These are phyloP conservation scores for Lolium multiflorum DNA, from an alignment of 176 grass and related monocot species.

Conservation along the genomic window DNA sequence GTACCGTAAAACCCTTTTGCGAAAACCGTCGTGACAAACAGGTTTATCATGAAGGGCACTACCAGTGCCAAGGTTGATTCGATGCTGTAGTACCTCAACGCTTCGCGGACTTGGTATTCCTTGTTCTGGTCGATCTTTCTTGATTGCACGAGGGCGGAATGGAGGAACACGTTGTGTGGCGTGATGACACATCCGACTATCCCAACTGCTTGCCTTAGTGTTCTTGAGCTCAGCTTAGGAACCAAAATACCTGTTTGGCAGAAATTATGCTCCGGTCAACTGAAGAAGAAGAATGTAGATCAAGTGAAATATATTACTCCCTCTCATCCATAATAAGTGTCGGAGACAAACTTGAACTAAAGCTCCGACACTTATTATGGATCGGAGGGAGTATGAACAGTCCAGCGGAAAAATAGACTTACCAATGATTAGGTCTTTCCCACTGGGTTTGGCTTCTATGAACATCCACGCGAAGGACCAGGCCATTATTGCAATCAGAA, in stretches of 20 bases:
- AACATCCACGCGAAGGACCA: constrained; percentile 92
- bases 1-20: constrained; percentile 88
- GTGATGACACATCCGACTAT: constrained; percentile 92
- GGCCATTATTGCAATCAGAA: constrained; percentile 88
- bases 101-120: constrained; percentile 73
- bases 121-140: constrained; percentile 80
- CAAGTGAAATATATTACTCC: neutral
- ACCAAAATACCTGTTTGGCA: constrained; percentile 58
- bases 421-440: constrained; percentile 77
- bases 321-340: too few relatives aligned
- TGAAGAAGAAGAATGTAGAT: neutral
- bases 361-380: too few relatives aligned
- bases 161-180: constrained; percentile 93
- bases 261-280: constrained; percentile 8
- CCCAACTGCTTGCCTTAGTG: constrained; percentile 89
- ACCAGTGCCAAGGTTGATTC: constrained; percentile 80
- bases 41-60: constrained; percentile 86
- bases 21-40: constrained; percentile 88
- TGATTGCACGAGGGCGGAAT: constrained; percentile 93
- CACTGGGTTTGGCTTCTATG: constrained; percentile 68
- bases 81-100: constrained; percentile 90
- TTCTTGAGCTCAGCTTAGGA: constrained; percentile 78
- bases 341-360: too few relatives aligned
- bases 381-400: neutral
- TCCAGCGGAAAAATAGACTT: constrained; percentile 1